phyloP scores from a whole-genome alignment of 2,329 filamentous ascomycete genomes.

The Drechslerella stenobrocha region DNA sequence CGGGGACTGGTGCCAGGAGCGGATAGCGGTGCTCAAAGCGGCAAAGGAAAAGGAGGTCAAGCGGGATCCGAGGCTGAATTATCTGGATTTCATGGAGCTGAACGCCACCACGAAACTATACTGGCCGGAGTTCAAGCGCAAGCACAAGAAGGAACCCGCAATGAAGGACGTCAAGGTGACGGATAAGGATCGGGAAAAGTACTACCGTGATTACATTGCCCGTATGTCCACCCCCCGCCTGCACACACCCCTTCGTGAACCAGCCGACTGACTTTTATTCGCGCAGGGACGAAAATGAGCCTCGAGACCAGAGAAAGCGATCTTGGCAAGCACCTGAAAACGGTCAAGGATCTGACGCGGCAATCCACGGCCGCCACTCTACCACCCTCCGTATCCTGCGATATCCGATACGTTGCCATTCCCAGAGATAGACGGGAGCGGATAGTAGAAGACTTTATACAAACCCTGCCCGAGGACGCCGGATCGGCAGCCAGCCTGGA shows the following conservation, averaged over 20 bases:
- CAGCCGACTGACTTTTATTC: background rate
- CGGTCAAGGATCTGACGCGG: conserved; percentile 66
- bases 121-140: conserved; percentile 95
- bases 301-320: conserved; percentile 70
- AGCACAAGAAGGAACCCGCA: conserved; percentile 76
- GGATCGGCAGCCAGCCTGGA: conserved; percentile 59
- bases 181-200: conserved; percentile 78
- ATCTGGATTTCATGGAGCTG: conserved; percentile 76
- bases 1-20: conserved; percentile 78
- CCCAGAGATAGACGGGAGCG: conserved; percentile 63
- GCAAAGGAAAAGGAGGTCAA: conserved; percentile 75
- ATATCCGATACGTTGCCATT: conserved; percentile 71
- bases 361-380: conserved; percentile 63
- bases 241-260: conserved; percentile 57
- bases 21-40: conserved; percentile 72
- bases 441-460: conserved; percentile 69
- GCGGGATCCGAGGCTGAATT: conserved; percentile 79
- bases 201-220: conserved; percentile 70
- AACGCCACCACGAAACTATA: conserved; percentile 88
- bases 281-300: conserved; percentile 60
- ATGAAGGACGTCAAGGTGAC: conserved; percentile 74
- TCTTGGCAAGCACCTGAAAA: conserved; percentile 67
- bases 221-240: conserved; percentile 44
- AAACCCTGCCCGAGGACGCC: conserved; percentile 65
- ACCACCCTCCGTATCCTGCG: conserved; percentile 66